Conservation (phyloP, 2,329 filamentous ascomycete species). For the Fusarium sp. region DNA sequence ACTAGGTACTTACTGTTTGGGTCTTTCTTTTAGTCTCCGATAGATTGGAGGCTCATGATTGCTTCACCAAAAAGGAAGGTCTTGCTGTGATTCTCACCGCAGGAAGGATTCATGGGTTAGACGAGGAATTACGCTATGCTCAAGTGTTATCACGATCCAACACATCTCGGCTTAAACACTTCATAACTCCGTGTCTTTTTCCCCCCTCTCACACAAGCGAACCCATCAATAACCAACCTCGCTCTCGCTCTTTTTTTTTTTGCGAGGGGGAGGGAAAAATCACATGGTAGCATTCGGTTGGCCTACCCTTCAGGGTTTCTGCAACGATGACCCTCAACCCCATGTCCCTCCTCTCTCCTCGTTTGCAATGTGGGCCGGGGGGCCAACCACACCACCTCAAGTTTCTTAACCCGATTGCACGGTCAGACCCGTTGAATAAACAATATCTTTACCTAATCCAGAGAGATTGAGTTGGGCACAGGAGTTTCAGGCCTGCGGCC, state of each 20-base stretch:
- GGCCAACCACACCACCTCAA: not conserved
- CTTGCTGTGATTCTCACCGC: not conserved
- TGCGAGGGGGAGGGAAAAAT: not conserved
- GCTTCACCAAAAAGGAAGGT: not conserved
- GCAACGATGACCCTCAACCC: not conserved
- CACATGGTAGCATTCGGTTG: slow-evolving; percentile 1
- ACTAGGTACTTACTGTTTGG: not conserved
- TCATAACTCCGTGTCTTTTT: not conserved
- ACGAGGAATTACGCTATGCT: not conserved
- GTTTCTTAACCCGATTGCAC: not conserved
- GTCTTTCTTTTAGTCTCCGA: too few species aligned
- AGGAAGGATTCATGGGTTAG: not conserved
- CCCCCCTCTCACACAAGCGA: not conserved
- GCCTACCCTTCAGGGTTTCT: not conserved
- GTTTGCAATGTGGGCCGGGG: not conserved
- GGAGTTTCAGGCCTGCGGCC: not conserved
- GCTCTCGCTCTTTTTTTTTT: not conserved
- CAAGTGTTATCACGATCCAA: not conserved
- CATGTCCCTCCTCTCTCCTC: not conserved
- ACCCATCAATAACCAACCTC: not conserved
- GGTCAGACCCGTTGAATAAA: slow-evolving; percentile 8
- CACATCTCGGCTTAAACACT: not conserved
- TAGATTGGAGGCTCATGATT: not conserved
- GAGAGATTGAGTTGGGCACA: slow-evolving; percentile 1
- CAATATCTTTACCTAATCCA: slow-evolving; percentile 5